Evolutionary conservation across 78 protist species (phyloP).

Genomic region (Salpingoeca rosetta): DNA sequence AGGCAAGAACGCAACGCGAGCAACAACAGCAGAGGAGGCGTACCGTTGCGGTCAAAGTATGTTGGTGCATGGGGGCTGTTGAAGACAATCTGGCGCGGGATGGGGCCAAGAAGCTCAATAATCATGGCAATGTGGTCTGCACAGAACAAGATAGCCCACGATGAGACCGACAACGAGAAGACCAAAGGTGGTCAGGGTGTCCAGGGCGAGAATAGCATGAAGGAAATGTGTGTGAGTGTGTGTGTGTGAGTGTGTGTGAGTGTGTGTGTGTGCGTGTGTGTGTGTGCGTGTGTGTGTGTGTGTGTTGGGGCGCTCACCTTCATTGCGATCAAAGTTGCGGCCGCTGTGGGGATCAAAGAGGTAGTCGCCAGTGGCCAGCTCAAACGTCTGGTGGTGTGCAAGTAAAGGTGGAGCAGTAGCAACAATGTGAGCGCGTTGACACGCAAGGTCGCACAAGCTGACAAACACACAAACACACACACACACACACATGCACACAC

Average conservation of each 20-base stretch:
- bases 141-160: constrained; percentile 4
- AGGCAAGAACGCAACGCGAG: background rate
- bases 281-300: background rate
- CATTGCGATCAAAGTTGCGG: constrained; percentile 55
- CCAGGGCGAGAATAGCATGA: background rate
- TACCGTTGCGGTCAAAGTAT: constrained; percentile 55
- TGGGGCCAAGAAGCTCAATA: constrained; percentile 68
- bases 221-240: background rate
- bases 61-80: constrained; percentile 29
- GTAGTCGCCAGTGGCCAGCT: constrained; percentile 89
- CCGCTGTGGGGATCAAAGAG: constrained; percentile 78
- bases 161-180: constrained; percentile 18
- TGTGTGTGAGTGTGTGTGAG: background rate
- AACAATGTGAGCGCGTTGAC: constrained; percentile 31
- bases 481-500: background rate
- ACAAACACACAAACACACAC: background rate
- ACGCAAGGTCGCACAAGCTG: background rate
- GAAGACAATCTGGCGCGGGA: constrained; percentile 35
- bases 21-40: background rate
- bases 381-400: constrained; percentile 40
- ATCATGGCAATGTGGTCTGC: constrained; percentile 66
- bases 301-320: no score
- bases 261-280: background rate
- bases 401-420: background rate
- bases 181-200: background rate